phyloP scores from a whole-genome alignment of 2,329 filamentous ascomycete genomes.

The Trichoderma afroharzianum region DNA sequence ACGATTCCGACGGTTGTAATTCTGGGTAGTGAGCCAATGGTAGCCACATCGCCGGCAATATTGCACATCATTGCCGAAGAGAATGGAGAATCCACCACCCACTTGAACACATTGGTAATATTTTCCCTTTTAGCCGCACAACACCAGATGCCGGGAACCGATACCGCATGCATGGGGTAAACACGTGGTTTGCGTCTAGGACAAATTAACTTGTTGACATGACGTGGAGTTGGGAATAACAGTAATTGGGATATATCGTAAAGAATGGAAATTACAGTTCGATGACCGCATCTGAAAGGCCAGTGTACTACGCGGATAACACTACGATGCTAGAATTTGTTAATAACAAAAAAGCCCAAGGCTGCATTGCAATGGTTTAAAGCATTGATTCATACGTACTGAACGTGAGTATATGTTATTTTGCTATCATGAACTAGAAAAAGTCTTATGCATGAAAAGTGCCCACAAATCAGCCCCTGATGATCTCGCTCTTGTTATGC shows the following conservation, averaged over 20 bases:
- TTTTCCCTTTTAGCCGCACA: constrained; percentile 10
- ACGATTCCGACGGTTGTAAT: not conserved
- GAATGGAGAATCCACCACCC: not conserved
- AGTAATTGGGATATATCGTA: not conserved
- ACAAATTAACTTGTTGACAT: not conserved
- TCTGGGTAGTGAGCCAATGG: not conserved
- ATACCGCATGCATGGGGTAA: not conserved
- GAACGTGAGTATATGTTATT: not conserved
- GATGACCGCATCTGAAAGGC: not conserved
- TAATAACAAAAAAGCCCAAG: not conserved
- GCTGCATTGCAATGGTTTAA: not conserved
- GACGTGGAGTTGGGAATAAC: not conserved
- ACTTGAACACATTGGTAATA: not conserved
- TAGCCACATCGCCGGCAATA: not conserved
- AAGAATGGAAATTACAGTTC: not conserved
- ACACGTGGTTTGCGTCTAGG: not conserved
- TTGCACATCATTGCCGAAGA: not conserved
- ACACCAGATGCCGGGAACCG: not conserved
- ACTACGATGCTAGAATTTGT: not conserved
- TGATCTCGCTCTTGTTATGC: not conserved
- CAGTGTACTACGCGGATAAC: not conserved
- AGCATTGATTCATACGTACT: not conserved
- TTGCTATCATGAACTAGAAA: not conserved
- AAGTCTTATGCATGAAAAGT: not conserved
- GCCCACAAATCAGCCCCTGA: not conserved